A percentile compares a stretch with the other conserved stretches of the same genome.
phyloP scores from a whole-genome alignment of 441 rosid genomes.

The Aquilaria agallochum region DNA sequence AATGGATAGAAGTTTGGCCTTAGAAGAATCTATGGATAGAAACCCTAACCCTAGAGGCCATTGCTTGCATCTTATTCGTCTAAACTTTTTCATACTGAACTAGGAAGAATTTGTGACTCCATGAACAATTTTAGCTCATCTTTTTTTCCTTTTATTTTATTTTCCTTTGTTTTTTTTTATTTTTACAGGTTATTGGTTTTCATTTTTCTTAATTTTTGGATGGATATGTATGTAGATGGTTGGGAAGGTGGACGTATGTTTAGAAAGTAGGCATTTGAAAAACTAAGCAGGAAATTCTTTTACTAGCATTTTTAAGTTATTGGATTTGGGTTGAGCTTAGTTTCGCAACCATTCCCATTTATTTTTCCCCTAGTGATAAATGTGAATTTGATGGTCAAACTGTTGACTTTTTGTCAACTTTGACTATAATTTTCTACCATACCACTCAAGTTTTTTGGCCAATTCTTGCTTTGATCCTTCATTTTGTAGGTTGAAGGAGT shows the following conservation, averaged over 20 bases:
- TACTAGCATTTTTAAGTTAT: conserved; percentile 3
- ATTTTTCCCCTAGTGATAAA: no score
- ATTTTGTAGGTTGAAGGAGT: no score
- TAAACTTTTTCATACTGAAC: background rate
- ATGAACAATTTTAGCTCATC: background rate
- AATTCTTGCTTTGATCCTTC: no score
- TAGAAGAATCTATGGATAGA: conserved; percentile 41
- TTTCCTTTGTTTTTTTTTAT: background rate
- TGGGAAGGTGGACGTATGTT: conserved; percentile 15
- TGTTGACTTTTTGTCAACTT: no score
- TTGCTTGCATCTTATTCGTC: conserved; percentile 19
- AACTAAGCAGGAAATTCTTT: conserved; percentile 41
- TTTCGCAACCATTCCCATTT: no score
- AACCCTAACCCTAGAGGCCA: conserved; percentile 15
- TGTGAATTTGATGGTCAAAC: no score
- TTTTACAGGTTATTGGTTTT: background rate
- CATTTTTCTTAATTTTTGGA: background rate
- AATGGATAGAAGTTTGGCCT: conserved; percentile 13
- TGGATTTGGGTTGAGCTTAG: background rate
- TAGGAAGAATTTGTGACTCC: no score
- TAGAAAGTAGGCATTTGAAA: conserved; percentile 37
- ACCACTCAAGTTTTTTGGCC: no score
- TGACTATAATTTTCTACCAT: no score
- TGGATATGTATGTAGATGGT: background rate
- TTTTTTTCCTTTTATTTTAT: background rate